Base-by-base conservation (phyloP, 768 basidiomycete species). In the Nidularia sp. region DNA sequence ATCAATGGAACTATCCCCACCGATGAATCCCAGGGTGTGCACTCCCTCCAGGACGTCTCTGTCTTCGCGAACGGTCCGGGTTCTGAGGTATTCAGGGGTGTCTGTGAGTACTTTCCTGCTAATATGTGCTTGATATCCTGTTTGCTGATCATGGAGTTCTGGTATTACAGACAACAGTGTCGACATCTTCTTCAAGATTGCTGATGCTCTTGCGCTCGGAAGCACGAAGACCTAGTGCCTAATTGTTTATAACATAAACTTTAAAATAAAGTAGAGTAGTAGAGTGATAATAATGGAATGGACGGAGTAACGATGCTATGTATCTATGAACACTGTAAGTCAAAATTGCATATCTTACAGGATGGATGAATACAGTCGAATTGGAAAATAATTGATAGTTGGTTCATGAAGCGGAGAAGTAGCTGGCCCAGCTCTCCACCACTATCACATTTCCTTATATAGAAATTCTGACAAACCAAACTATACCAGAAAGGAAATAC, bases 51-150 rank as follows among this genome's bases (percentile, higher is more conserved):
- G 67, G 74, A 75, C 52, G 73, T 75, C 3, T 73, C 75, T 46
- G 71, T 76, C 33, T 76, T 74, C 55, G 72, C 74, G 2, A 75
- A 66, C 53, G 73, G 74, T 5, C 74, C 74, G 51, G 74, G 73
- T 10, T 60, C 70, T 32, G 70, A 71, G 32, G 61, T 64, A 5
- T 75, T 76, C 70, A 63, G 72, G 34, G 74, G 75, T 33, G 70
- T 71, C 48, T 74, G 75, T 75, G 52, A 65, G 72, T 70, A 32
- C 31, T 10, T 4, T 31, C 33, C 31, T 42, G 25, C 25, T 25
- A 25, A 46, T 36, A 18, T 15, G 41, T 34, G 42, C 42, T 31
- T 42, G 33, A 13, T 15, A 12, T 8, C 29, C 6, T 45, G 34
- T 25, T 25, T 25, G n/a, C 18, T 47, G 42, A 44, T 15, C 18